Base-by-base conservation (phyloP, 805 yeast species). In the Metschnikowia chrysomelidarum region DNA sequence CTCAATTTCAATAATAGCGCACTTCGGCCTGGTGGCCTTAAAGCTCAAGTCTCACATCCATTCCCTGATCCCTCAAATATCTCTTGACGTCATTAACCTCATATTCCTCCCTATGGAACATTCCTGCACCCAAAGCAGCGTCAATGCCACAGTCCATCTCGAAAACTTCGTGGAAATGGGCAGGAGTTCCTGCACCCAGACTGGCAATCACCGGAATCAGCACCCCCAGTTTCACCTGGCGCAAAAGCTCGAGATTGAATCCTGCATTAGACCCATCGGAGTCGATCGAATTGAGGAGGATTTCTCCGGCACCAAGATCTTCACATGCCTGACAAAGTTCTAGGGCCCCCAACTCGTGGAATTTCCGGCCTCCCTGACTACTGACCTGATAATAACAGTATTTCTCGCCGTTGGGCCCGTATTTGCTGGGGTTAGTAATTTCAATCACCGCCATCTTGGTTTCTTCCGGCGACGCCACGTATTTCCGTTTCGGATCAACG, bases 111-210 rank as follows among this genome's bases (percentile, higher is more conserved):
- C 98, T 74, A 67, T 93, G 99, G 71, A 93, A 93, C 82, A 93
- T 83, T 27, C 99, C 99, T 4, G 99, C 99, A 24, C 98, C 99
- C 25, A 93, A 71, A 12, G 98, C 98, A 27, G 99, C 99, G 64
- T 93, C 98, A 1, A 93, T 82, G 5, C 75, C 70, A 11, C 97
- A 88, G 28, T 81, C 69, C 54, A 63, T 42, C 29, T 68, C 71
- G 54, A 93, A 93, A 2, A 87, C 99, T 46, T 93, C 87, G 44
- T 77, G 78, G 57, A 93, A 93, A 63, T 93, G 98, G 32, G 69
- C 74, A 1, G 99, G 98, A 15, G 67, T 76, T 33, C 99, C 99
- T 5, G 99, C 99, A 36, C 99, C 99, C 43, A 94, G 82, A 5
- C 97, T 88, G 0, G 98, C 98, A 59, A 93, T 93, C 2, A 93